Evolutionary conservation across 176 grass and related monocot species (phyloP).

Genomic region (Dendrocalamus sinicus): DNA sequence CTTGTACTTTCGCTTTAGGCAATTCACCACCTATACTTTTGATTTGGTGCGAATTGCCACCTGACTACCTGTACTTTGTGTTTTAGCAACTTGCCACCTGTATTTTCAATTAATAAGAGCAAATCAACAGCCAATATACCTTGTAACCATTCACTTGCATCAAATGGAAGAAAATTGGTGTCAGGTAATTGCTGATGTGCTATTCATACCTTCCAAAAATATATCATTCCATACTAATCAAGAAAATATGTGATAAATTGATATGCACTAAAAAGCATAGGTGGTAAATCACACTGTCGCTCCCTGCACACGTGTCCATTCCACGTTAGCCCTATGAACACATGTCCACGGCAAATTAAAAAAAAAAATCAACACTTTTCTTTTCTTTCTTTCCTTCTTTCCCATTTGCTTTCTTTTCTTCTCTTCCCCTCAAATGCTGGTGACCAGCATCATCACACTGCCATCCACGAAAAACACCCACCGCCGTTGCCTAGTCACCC

Average conservation of each 20-base stretch:
- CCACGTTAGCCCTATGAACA: no score
- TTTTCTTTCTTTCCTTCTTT: no score
- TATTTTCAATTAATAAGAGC: neutral
- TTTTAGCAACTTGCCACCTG: constrained; percentile 11
- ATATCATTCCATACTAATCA: neutral
- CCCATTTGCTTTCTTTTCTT: no score
- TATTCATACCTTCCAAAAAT: constrained; percentile 9
- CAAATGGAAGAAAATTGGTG: neutral
- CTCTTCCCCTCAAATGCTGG: no score
- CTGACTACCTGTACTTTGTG: neutral
- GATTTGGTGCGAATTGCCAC: neutral
- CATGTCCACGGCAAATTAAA: no score
- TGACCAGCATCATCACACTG: no score
- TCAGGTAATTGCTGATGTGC: neutral
- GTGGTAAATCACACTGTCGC: neutral
- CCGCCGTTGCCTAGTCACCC: no score
- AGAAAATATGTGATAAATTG: neutral
- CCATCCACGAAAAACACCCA: no score
- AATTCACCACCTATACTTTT: neutral
- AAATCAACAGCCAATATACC: neutral
- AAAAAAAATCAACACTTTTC: no score
- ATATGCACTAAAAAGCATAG: neutral
- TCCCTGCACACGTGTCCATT: no score
- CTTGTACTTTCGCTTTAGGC: neutral
- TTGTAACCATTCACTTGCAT: neutral